Evolutionary conservation across 768 basidiomycete genomes (phyloP), one percentile per base, ranked within the genome.

Genomic region (Lentinula aciculospora): DNA sequence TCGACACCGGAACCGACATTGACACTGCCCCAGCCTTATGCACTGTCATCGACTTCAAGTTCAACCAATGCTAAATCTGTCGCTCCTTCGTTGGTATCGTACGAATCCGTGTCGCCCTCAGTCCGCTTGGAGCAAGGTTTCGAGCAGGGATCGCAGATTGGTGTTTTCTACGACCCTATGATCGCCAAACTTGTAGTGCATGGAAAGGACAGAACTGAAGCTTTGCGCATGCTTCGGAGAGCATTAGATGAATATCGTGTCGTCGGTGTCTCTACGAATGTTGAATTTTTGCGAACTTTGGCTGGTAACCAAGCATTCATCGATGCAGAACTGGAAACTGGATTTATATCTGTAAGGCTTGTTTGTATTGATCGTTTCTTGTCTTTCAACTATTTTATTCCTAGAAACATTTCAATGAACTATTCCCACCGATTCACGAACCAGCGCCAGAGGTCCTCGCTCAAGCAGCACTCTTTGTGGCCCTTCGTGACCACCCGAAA

Each of bases 111-210:
- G n/a, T 62, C 72, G 12, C 87, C 88, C 1, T 74, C 87, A 1
- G 76, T 94, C 45, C 83, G 94, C n/a, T 80, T 97, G 9, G 94
- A 96, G 65, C 91, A 94, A 69, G 94, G 95, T 0, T 94, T 96
- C 71, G 77, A 73, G 2, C 81, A 87, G 65, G 90, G 89, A 3
- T 79, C 89, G 15, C 83, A 87, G 61, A 92, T 92, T 42, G 89
- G 91, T 21, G 88, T 94, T 1, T 94, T 85, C 69, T 95, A 94
- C 68, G 92, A 95, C 64, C 92, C 92, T 0, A 86, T 95, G 84
- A 94, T 95, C 58, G 86, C 91, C 2, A 95, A 95, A 68, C 85
- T 97, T 4, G 88, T 98, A 17, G 92, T 91, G 8, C 90, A 93
- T 63, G 94, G 92, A 13, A 74, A 83, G 27, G 89, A 94, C 69